Evolutionary conservation across 495 filamentous ascomycete species (phyloP).

Genomic region (Peziza echinospora): DNA sequence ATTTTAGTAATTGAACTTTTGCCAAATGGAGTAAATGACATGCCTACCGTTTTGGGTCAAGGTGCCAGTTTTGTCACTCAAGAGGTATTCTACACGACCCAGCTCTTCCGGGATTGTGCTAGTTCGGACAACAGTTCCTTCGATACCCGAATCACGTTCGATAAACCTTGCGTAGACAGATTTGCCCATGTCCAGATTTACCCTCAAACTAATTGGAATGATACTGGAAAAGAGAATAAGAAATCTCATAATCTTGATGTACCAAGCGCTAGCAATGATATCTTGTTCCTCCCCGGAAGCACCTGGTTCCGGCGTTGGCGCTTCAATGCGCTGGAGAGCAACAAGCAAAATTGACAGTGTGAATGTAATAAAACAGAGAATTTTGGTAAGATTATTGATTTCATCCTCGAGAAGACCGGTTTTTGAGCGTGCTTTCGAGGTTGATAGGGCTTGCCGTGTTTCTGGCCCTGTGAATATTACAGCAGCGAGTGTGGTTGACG

Average conservation of each 20-base stretch:
- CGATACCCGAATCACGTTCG: conserved; percentile 70
- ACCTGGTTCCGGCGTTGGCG: conserved; percentile 23
- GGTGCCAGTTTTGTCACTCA: conserved; percentile 95
- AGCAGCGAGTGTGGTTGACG: conserved; percentile 63
- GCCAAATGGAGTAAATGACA: conserved; percentile 1
- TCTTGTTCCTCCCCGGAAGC: conserved; percentile 24
- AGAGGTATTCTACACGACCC: conserved; percentile 82
- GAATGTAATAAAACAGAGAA: conserved; percentile 73
- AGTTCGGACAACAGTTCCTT: conserved; percentile 79
- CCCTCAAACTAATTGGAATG: conserved; percentile 86
- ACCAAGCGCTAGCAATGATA: conserved; percentile 37
- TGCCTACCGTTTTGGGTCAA: conserved; percentile 66
- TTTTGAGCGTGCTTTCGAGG: conserved; percentile 74
- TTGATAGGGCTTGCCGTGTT: conserved; percentile 85
- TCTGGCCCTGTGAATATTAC: conserved; percentile 90
- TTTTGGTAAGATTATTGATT: conserved; percentile 96
- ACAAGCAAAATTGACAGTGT: conserved; percentile 78
- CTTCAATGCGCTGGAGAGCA: conserved; percentile 56
- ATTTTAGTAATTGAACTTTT: conserved; percentile 7
- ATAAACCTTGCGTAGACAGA: conserved; percentile 91
- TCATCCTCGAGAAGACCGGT: conserved; percentile 84
- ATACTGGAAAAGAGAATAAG: conserved; percentile 97
- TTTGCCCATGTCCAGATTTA: conserved; percentile 95
- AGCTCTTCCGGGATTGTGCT: conserved; percentile 96
- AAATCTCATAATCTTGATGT: conserved; percentile 85